Percentiles rank a stretch among this genome's conserved stretches.
phyloP scores from a whole-genome alignment of 306 rosid species.

The Corylus americana region DNA sequence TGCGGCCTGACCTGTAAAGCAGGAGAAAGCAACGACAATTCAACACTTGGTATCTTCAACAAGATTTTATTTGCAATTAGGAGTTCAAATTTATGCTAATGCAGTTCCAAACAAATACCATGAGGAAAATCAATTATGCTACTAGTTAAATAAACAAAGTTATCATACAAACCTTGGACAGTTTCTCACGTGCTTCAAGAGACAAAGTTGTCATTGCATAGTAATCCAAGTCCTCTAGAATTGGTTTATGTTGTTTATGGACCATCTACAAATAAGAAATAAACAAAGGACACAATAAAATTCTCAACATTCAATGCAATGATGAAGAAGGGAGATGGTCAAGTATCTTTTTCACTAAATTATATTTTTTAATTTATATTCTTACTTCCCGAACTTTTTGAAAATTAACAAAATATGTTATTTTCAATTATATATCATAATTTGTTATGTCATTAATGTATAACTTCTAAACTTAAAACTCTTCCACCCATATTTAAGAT shows the following conservation, averaged over 20 bases:
- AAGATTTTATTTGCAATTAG: background rate
- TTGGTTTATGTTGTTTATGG: constrained; percentile 79
- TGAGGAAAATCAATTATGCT: background rate
- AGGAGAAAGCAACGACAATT: background rate
- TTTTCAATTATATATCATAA: background rate
- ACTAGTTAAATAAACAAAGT: background rate
- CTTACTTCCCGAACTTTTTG: background rate
- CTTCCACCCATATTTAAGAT: background rate
- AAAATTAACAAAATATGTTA: background rate
- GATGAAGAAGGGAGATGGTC: background rate
- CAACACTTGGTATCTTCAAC: background rate
- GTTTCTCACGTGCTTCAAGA: constrained; percentile 87
- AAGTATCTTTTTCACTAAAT: background rate
- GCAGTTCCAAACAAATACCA: background rate
- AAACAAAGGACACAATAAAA: constrained; percentile 9
- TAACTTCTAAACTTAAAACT: background rate
- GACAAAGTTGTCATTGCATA: constrained; percentile 80
- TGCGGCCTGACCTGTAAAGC: constrained; percentile 60
- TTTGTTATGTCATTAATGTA: background rate
- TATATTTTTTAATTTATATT: background rate
- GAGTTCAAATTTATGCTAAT: background rate
- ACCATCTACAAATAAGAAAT: constrained; percentile 57
- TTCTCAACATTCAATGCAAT: constrained; percentile 5
- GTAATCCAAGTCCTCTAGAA: constrained; percentile 87
- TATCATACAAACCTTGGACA: constrained; percentile 69